These are phyloP conservation scores for Barnettozyma hawaiiensis DNA, from an alignment of 1,139 yeast species.

Conservation along the genomic window DNA sequence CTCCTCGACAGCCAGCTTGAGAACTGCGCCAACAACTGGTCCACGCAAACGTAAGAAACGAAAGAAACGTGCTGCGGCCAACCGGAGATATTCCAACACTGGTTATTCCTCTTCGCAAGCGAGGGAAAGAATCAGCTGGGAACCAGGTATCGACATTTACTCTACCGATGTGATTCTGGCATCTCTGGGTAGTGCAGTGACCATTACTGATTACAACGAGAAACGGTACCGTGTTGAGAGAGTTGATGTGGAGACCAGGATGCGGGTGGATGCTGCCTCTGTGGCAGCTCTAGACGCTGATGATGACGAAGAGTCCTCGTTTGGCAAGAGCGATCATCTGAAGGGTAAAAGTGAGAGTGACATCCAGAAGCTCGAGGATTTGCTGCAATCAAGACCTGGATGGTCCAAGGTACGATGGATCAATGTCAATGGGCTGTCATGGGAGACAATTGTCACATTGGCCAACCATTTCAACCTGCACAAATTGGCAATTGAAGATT, in stretches of 20 bases:
- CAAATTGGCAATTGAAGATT: slow-evolving; percentile 48
- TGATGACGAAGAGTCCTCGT: neutral
- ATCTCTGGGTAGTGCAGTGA: slow-evolving; percentile 42
- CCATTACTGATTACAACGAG: slow-evolving; percentile 43
- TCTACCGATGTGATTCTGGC: slow-evolving; percentile 44
- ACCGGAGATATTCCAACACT: slow-evolving; percentile 31
- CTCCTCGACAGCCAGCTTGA: too few relatives aligned
- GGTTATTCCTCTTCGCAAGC: slow-evolving; percentile 29
- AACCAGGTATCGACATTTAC: slow-evolving; percentile 48
- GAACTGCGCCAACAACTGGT: neutral
- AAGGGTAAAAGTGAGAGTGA: slow-evolving; percentile 11
- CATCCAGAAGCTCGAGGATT: slow-evolving; percentile 20
- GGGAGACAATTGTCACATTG: slow-evolving; percentile 45
- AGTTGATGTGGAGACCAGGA: slow-evolving; percentile 29
- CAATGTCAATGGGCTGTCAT: slow-evolving; percentile 48
- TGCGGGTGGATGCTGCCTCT: slow-evolving; percentile 7
- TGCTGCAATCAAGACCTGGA: slow-evolving; percentile 29
- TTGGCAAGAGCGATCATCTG: neutral
- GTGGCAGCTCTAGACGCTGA: neutral
- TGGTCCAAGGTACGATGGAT: slow-evolving; percentile 52
- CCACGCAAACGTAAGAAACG: slow-evolving; percentile 4
- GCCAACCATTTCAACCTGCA: slow-evolving; percentile 38
- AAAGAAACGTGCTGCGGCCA: slow-evolving; percentile 11
- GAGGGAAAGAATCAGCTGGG: slow-evolving; percentile 42
- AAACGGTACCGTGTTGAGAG: slow-evolving; percentile 37